Conservation (phyloP, 306 rosid species). For the Dryas octopetala region DNA sequence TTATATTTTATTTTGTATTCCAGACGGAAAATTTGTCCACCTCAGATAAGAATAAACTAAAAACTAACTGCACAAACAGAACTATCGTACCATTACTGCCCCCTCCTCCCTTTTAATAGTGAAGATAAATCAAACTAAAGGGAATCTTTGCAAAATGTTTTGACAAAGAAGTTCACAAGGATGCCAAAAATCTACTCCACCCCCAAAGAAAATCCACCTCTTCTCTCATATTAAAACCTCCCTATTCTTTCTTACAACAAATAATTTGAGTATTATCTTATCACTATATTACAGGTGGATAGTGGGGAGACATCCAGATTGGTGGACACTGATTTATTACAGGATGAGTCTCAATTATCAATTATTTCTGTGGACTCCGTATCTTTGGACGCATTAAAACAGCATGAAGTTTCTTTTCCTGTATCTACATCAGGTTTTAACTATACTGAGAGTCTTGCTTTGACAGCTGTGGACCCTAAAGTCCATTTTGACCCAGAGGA, state of each 20-base stretch:
- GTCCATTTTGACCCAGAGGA: slow-evolving; percentile 51
- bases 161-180: background rate
- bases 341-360: slow-evolving; percentile 56
- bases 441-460: slow-evolving; percentile 54
- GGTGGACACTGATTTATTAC: slow-evolving; percentile 42
- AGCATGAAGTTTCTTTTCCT: slow-evolving; percentile 55
- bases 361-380: slow-evolving; percentile 44
- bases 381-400: slow-evolving; percentile 47
- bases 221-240: background rate
- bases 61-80: background rate
- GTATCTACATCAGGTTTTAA: slow-evolving; percentile 35
- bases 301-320: slow-evolving; percentile 47
- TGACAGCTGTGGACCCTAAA: slow-evolving; percentile 47
- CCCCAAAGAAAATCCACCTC: background rate
- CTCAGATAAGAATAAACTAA: background rate
- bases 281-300: slow-evolving; percentile 53
- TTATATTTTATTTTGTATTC: too few relatives aligned
- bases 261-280: slow-evolving; percentile 25
- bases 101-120: background rate
- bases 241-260: background rate
- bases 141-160: background rate
- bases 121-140: background rate
- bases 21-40: background rate
- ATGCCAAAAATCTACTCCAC: background rate
- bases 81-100: background rate